Base-by-base conservation (phyloP, 306 rosid genomes). In the Sicyos baderoa region DNA sequence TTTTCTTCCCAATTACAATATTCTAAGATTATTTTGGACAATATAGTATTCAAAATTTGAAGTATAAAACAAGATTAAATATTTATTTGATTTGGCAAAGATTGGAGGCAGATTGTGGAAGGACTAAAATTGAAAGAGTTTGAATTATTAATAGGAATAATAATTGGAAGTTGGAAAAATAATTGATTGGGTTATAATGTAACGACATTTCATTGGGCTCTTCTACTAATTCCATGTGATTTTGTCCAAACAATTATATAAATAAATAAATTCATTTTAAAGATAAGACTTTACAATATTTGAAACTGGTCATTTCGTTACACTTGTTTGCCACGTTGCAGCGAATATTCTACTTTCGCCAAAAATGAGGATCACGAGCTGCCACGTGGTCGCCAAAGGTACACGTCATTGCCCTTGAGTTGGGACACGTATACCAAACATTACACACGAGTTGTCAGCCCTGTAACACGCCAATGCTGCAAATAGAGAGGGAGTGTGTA, bases 351-450 rank as follows among this genome's bases (percentile, higher is more conserved):
- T 4, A 12, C 1, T 10, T 9, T 63, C 3, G 3, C n/a, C 35
- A 21, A 55, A 55, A 19, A 55, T 1, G 27, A 2, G 51, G 16
- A 63, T 0, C 0, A 18, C 16, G n/a, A 42, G 35, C 45, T 64
- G 70, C 70, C 70, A 64, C 35, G 54, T 64, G 18, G 47, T 17
- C 29, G 27, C 32, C 23, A 29, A 60, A 60, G 47, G 6, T 60
- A 60, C 66, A 32, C 66, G 23, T 60, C 66, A 29, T 7, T 21
- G 0, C 0, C 13, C 3, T 32, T 32, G 51, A 11, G 9, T 63
- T 19, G 4, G 70, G 5, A 40, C 18, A 64, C 68, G 53, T 10
- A 19, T 17, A 42, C 29, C 18, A 27, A 64, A 44, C 70, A 44
- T 44, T 1, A 42, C 35, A 64, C 70, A 44, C 42, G 27, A 49